phyloP scores from a whole-genome alignment of 257 asterid genomes.

The Schizonepeta tenuifolia region DNA sequence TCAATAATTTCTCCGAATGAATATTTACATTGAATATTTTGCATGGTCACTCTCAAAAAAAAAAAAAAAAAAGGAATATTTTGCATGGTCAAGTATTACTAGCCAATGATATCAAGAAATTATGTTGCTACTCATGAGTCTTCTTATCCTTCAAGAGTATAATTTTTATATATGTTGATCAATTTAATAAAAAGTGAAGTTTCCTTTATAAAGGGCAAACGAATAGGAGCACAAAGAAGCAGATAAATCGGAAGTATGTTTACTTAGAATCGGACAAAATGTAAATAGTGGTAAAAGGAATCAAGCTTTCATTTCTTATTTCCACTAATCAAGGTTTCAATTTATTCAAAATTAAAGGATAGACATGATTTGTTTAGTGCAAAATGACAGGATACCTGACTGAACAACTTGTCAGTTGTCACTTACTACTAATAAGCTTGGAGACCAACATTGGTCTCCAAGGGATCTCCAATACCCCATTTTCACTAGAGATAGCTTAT shows the following conservation, averaged over 20 bases:
- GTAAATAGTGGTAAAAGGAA: slow-evolving; percentile 19
- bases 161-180: not conserved
- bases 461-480: too few species aligned
- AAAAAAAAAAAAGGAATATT: too few species aligned
- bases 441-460: too few species aligned
- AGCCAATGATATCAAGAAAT: not conserved
- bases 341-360: not conserved
- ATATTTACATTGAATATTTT: not conserved
- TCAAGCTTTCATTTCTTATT: slow-evolving; percentile 17
- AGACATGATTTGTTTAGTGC: not conserved
- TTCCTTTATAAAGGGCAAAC: slow-evolving; percentile 2
- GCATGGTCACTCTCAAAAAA: too few species aligned
- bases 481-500: too few species aligned
- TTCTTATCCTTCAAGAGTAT: not conserved
- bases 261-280: slow-evolving; percentile 20
- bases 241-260: not conserved
- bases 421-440: too few species aligned
- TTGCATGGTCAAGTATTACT: not conserved
- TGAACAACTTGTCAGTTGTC: not conserved
- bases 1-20: not conserved
- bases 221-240: not conserved
- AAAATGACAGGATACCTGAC: slow-evolving; percentile 8
- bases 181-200: not conserved
- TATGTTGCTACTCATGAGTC: not conserved
- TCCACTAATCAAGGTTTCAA: not conserved